These are phyloP conservation scores for Cladophialophora bantiana DNA, from an alignment of 2,329 filamentous ascomycete species.

Conservation along the genomic window DNA sequence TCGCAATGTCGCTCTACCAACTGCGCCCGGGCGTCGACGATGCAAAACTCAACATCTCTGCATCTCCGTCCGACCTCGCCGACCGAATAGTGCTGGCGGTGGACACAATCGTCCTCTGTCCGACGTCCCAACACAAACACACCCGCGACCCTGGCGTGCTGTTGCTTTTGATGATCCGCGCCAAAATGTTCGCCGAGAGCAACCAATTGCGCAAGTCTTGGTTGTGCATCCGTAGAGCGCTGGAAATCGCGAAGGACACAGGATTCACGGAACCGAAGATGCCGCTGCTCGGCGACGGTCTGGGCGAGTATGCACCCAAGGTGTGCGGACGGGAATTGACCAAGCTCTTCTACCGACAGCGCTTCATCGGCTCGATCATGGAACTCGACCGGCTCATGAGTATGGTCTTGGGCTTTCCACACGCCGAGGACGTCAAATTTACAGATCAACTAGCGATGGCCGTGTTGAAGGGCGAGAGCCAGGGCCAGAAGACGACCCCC, in stretches of 20 bases:
- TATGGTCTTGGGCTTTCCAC: conserved; percentile 38
- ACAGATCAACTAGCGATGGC: conserved; percentile 36
- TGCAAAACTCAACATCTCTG: conserved; percentile 30
- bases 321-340: conserved; percentile 17
- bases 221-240: conserved; percentile 32
- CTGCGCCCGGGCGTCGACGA: conserved; percentile 37
- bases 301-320: conserved; percentile 11
- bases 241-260: conserved; percentile 29
- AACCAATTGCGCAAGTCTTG: conserved; percentile 39
- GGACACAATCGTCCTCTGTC: conserved; percentile 35
- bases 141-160: conserved; percentile 27
- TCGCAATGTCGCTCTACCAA: conserved; percentile 36
- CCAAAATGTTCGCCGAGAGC: conserved; percentile 38
- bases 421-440: conserved; percentile 36
- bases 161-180: conserved; percentile 35
- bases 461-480: conserved; percentile 25
- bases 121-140: conserved; percentile 25
- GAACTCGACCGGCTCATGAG: conserved; percentile 38
- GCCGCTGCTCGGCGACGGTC: neutral
- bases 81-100: conserved; percentile 36
- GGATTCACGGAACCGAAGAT: conserved; percentile 28
- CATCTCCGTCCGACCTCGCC: conserved; percentile 27
- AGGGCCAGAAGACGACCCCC: neutral
- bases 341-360: conserved; percentile 32
- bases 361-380: conserved; percentile 37